Conservation (phyloP, 1,284 basidiomycete species). For the Tylopilus orsonianus region DNA sequence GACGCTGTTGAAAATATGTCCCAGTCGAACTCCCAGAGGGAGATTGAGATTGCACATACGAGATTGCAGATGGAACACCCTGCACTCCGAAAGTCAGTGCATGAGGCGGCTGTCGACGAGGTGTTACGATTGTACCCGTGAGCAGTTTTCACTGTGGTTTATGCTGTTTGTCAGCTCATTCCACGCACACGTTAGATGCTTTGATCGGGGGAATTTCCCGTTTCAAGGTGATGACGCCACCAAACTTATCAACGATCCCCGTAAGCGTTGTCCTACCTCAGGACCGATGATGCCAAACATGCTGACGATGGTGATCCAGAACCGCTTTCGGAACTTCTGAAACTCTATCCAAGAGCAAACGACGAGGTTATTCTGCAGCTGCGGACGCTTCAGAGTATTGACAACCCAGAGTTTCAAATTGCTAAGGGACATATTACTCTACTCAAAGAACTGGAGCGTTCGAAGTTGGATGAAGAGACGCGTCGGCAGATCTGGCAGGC, state of each 20-base stretch:
- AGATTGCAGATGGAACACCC: slow-evolving; percentile 7
- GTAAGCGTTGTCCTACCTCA: slow-evolving; percentile 8
- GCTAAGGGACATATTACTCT: slow-evolving; percentile 28
- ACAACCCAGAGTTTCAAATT: slow-evolving; percentile 8
- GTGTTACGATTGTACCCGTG: slow-evolving; percentile 29
- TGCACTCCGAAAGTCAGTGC: slow-evolving; percentile 15
- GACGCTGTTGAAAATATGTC: not conserved
- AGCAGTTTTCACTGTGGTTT: not conserved
- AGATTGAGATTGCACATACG: not conserved
- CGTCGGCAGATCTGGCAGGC: slow-evolving; percentile 13
- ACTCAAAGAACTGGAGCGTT: slow-evolving; percentile 1
- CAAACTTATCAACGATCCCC: not conserved
- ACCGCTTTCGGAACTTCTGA: slow-evolving; percentile 10
- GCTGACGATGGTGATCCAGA: slow-evolving; percentile 11
- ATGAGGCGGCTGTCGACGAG: slow-evolving; percentile 24
- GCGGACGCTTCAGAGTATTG: not conserved
- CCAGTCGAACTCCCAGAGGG: not conserved
- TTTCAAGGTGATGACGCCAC: not conserved
- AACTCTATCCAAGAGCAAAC: slow-evolving; percentile 20
- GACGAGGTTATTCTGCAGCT: slow-evolving; percentile 8
- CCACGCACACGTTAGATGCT: slow-evolving; percentile 15
- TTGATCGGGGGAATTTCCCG: slow-evolving; percentile 16
- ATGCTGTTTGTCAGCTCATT: not conserved
- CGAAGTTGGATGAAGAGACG: slow-evolving; percentile 9
- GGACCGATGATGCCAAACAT: not conserved